These are phyloP conservation scores for Moesziomyces parantarcticus DNA, from an alignment of 1,284 basidiomycete species.

Conservation along the genomic window DNA sequence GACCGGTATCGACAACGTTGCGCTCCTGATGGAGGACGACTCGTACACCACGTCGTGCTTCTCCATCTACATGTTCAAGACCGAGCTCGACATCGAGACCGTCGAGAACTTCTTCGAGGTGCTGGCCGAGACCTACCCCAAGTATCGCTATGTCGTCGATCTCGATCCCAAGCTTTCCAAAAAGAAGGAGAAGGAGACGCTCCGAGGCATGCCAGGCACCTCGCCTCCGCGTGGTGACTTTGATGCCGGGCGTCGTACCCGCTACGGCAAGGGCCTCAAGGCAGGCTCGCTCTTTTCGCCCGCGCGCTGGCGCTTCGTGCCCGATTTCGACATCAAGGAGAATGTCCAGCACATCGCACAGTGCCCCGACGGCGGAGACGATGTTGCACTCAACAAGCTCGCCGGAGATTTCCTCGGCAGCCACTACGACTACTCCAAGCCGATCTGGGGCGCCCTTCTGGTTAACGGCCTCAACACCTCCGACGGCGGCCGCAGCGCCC, in stretches of 20 bases:
- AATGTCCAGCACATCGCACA: constrained; percentile 60
- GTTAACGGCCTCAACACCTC: constrained; percentile 63
- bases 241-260: constrained; percentile 53
- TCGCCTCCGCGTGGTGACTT: constrained; percentile 22
- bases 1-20: constrained; percentile 66
- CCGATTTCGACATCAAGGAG: constrained; percentile 61
- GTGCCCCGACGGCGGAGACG: constrained; percentile 44
- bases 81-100: constrained; percentile 61
- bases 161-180: constrained; percentile 58
- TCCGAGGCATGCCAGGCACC: constrained; percentile 13
- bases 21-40: constrained; percentile 64
- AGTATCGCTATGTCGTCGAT: constrained; percentile 64
- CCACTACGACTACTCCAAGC: constrained; percentile 66
- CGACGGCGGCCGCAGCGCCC: constrained; percentile 60
- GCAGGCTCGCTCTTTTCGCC: constrained; percentile 57
- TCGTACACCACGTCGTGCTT: constrained; percentile 65
- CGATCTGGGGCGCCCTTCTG: constrained; percentile 66
- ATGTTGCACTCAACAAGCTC: constrained; percentile 56
- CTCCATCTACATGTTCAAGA: constrained; percentile 66
- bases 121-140: constrained; percentile 62
- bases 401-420: constrained; percentile 62
- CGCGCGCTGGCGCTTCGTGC: constrained; percentile 64
- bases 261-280: constrained; percentile 56
- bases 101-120: constrained; percentile 64
- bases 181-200: constrained; percentile 29